Evolutionary conservation across 75 land plant species (phyloP).

Genomic region (Adiantum capillusveneris): DNA sequence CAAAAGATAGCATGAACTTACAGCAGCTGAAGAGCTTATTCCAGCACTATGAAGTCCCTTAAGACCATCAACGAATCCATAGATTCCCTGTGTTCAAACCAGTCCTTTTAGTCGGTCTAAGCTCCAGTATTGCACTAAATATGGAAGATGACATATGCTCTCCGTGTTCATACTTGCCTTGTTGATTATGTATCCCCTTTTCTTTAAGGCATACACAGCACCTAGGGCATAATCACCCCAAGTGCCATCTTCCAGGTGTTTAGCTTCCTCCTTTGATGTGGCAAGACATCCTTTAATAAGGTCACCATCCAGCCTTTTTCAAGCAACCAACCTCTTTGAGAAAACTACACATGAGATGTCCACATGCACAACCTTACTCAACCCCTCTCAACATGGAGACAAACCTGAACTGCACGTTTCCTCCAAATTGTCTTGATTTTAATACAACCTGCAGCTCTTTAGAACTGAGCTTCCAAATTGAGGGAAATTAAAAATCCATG

Average conservation of each 20-base stretch:
- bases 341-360: too few relatives aligned
- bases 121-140: too few relatives aligned
- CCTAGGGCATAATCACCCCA: constrained; percentile 93
- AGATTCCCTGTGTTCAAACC: constrained; percentile 58
- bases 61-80: constrained; percentile 71
- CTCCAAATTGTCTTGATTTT: constrained; percentile 70
- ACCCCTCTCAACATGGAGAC: too few relatives aligned
- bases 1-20: constrained; percentile 25
- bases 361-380: too few relatives aligned
- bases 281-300: not conserved
- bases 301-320: not conserved
- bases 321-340: not conserved
- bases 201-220: constrained; percentile 69
- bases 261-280: constrained; percentile 8
- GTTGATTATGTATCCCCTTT: constrained; percentile 28
- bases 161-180: constrained; percentile 55
- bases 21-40: constrained; percentile 98
- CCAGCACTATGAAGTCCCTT: constrained; percentile 92
- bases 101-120: too few relatives aligned
- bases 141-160: too few relatives aligned
- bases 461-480: too few relatives aligned
- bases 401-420: constrained; percentile 87
- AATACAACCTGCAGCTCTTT: constrained; percentile 42
- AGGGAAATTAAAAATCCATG: not conserved
- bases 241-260: constrained; percentile 24